Evolutionary conservation across 208 protist species (phyloP).

Genomic region (Acanthamoeba castellanii): DNA sequence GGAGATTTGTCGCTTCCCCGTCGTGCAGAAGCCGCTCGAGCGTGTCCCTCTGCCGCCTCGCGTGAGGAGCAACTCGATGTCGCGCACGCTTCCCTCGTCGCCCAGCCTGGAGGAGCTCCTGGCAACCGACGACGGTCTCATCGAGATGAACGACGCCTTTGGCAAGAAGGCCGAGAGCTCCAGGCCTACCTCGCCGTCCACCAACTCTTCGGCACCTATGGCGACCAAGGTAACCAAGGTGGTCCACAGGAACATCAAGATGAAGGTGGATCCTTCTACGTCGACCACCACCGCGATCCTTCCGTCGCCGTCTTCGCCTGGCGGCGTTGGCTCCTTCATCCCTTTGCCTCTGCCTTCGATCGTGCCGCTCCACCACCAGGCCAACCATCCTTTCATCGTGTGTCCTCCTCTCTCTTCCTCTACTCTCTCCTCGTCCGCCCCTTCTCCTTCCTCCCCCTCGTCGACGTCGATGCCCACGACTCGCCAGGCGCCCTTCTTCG

Average conservation of each 20-base stretch:
- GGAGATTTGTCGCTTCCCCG: conserved; percentile 65
- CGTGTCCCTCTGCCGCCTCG: conserved; percentile 27
- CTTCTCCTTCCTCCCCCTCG: conserved; percentile 6
- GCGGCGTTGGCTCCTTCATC: background rate
- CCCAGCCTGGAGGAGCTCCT: background rate
- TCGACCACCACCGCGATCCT: conserved; percentile 30
- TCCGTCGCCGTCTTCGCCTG: background rate
- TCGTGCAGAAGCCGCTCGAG: conserved; percentile 60
- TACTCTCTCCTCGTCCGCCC: background rate
- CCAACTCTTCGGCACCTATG: background rate
- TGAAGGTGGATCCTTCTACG: conserved; percentile 18
- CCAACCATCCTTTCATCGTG: conserved; percentile 3
- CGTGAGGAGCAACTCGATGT: conserved; percentile 66
- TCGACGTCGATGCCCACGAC: conserved; percentile 9
- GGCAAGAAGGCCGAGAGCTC: background rate
- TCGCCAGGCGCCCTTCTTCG: background rate
- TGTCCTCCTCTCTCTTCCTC: conserved; percentile 4
- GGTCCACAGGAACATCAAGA: conserved; percentile 57
- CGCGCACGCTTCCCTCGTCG: background rate
- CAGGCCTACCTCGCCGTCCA: background rate
- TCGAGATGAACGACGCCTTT: background rate
- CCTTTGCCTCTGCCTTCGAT: conserved; percentile 27
- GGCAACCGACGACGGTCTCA: background rate
- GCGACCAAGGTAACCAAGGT: conserved; percentile 50
- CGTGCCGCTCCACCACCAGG: conserved; percentile 24